Evolutionary conservation across 805 yeast species (phyloP).

Genomic region (Saturnispora kantuleensis): DNA sequence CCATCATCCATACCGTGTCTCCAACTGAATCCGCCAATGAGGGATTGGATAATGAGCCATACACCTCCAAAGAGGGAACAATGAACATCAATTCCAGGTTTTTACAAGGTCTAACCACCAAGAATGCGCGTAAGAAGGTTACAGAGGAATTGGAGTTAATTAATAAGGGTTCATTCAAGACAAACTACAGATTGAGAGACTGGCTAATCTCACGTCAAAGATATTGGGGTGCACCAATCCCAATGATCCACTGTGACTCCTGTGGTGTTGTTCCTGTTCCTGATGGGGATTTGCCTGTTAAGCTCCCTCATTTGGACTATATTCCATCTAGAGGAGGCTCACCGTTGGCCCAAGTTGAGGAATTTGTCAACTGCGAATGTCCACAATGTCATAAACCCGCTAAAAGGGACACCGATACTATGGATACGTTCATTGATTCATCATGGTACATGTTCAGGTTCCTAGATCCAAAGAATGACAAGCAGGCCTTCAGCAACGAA

Average conservation of each 20-base stretch:
- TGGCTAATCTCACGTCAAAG: constrained; percentile 94
- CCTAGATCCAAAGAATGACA: constrained; percentile 57
- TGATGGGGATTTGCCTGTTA: constrained; percentile 73
- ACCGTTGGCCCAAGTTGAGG: constrained; percentile 58
- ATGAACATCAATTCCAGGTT: constrained; percentile 39
- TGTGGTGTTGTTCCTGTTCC: constrained; percentile 96
- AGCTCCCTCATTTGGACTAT: constrained; percentile 49
- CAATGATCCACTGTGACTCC: constrained; percentile 73
- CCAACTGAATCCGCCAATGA: constrained; percentile 18
- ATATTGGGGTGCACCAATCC: constrained; percentile 98
- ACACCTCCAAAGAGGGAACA: constrained; percentile 33
- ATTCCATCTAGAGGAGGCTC: constrained; percentile 43
- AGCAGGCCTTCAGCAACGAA: constrained; percentile 42
- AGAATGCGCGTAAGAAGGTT: constrained; percentile 44
- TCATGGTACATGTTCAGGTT: constrained; percentile 93
- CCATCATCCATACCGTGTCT: constrained; percentile 36
- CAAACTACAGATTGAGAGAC: constrained; percentile 66
- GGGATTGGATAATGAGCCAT: constrained; percentile 23
- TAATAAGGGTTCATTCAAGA: constrained; percentile 35
- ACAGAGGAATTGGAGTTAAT: constrained; percentile 30
- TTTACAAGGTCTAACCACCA: constrained; percentile 39
- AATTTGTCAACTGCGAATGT: constrained; percentile 65
- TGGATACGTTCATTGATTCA: constrained; percentile 98
- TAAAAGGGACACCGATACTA: constrained; percentile 88
- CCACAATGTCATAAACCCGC: constrained; percentile 73